Evolutionary conservation across 495 filamentous ascomycete species (phyloP), one percentile per base, ranked within the genome.

Genomic region (Aspergillus asperescens): DNA sequence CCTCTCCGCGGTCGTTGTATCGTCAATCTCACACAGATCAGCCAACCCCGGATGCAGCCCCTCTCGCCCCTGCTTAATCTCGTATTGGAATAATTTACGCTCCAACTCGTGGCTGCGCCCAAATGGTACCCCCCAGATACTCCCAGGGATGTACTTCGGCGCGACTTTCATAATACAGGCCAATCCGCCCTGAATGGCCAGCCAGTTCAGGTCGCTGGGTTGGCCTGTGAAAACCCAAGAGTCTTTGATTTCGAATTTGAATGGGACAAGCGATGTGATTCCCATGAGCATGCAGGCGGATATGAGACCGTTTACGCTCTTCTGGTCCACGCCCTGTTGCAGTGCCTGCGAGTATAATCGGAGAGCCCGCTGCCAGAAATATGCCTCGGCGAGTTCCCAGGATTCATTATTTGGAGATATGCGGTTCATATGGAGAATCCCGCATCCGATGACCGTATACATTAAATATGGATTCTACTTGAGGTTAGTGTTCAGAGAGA

Each of bases 281-380:
- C 67, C 68, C 54, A 77, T 64, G 41, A 71, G 57, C 43, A 74
- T 68, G 22, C 71, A 74, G 8, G 66, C 72, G 3, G 65, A 74
- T 37, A 70, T 61, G 6, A 78, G 57, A 0, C 67, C 53, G 42
- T 72, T 68, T 6, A 67, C 59, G 10, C 73, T 75, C 10, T 65
- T 46, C 15, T 44, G 22, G 13, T 52, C 35, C 9, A 78, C 58
- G 0, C 52, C 48, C 6, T 58, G 53, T 0, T 50, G 52, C 8
- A 69, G 34, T 6, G 58, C 66, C 5, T 35, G 29, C 15, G 62
- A 58, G 53, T 77, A 72, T 1, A 71, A 52, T 5, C 61, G 43
- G 6, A 72, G 64, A 7, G 67, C 65, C 22, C 66, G 63, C 40
- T 68, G 66, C 65, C 65, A 75, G 52, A 76, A 72, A 52, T 67